These are phyloP conservation scores for Limnanthes douglasii DNA, from an alignment of 345 rosid genomes.

Conservation along the genomic window DNA sequence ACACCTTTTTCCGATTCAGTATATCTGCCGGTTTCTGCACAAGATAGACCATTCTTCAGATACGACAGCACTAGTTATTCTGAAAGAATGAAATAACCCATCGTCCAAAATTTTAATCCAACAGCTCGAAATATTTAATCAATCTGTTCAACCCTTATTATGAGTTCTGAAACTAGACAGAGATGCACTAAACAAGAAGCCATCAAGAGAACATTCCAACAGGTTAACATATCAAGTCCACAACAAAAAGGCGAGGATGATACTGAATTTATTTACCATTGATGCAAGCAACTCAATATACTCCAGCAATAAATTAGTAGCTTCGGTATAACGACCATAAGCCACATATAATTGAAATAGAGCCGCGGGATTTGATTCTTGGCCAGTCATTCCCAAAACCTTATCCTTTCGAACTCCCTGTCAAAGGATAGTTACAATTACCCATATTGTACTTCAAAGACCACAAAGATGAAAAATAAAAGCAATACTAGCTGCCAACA, in stretches of 20 bases:
- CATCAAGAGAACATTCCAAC: slow-evolving; percentile 1
- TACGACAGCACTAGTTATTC: background rate
- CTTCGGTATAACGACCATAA: slow-evolving; percentile 65
- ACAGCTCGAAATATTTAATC: background rate
- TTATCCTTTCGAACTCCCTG: slow-evolving; percentile 51
- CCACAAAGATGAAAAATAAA: no score
- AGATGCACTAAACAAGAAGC: background rate
- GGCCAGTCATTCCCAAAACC: slow-evolving; percentile 65
- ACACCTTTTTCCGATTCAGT: slow-evolving; percentile 53
- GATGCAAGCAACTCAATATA: slow-evolving; percentile 58
- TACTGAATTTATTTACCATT: slow-evolving; percentile 30
- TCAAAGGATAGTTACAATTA: no score
- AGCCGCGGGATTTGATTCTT: slow-evolving; percentile 69
- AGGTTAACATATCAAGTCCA: slow-evolving; percentile 1
- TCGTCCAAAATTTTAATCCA: background rate
- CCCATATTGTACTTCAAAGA: no score
- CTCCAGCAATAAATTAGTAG: slow-evolving; percentile 65
- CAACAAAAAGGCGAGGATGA: background rate
- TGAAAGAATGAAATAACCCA: background rate
- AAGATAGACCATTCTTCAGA: background rate
- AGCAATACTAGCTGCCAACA: no score
- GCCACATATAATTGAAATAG: slow-evolving; percentile 67
- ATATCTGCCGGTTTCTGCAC: slow-evolving; percentile 68
- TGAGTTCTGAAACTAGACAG: background rate
- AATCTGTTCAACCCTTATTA: background rate